phyloP scores from a whole-genome alignment of 1,284 basidiomycete genomes.

The Sanghuangporus baumii region DNA sequence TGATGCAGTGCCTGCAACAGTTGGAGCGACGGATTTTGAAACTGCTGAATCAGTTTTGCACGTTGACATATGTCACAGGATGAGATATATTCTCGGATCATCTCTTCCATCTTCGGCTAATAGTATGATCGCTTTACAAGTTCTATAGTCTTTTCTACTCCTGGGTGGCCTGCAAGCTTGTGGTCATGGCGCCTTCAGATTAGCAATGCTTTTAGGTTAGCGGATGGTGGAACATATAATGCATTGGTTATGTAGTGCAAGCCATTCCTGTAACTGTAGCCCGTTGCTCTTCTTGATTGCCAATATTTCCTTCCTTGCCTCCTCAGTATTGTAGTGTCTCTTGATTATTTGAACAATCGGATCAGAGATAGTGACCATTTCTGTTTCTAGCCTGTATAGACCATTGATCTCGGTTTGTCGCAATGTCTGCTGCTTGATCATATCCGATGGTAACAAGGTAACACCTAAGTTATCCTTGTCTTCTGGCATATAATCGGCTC shows the following conservation, averaged over 20 bases:
- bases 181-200: conserved; percentile 14
- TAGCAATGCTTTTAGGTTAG: background rate
- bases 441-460: background rate
- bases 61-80: conserved; percentile 20
- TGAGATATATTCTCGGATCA: conserved; percentile 20
- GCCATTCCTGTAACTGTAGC: background rate
- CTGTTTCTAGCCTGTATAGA: background rate
- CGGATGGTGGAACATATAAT: conserved; percentile 15
- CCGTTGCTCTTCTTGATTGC: conserved; percentile 10
- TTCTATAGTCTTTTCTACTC: conserved; percentile 27
- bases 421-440: background rate
- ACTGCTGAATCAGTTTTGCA: conserved; percentile 14
- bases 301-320: conserved; percentile 14
- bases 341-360: conserved; percentile 23
- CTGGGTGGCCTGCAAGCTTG: background rate
- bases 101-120: conserved; percentile 22
- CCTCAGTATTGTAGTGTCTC: background rate
- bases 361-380: background rate
- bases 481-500: conserved; percentile 17
- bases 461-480: background rate
- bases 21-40: conserved; percentile 16
- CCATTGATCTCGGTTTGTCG: background rate
- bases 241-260: background rate
- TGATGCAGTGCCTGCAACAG: conserved; percentile 14
- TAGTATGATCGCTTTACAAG: conserved; percentile 21